These are phyloP conservation scores for Juncus effusus DNA, from an alignment of 176 grass and related monocot species.

Conservation along the genomic window DNA sequence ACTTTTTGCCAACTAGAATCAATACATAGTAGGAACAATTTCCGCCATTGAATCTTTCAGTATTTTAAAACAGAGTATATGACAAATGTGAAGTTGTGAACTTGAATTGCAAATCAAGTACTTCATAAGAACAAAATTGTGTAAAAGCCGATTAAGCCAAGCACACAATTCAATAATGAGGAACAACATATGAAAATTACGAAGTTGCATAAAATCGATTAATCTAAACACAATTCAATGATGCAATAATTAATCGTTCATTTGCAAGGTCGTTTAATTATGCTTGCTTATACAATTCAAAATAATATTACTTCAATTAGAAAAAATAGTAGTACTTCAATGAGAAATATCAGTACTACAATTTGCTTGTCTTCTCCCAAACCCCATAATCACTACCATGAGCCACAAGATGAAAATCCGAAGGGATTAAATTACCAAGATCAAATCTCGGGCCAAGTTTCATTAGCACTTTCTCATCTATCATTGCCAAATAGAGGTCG, in stretches of 20 bases:
- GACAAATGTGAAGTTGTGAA: no score
- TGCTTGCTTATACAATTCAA: constrained; percentile 2
- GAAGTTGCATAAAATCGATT: no score
- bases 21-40: no score
- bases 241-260: constrained; percentile 21
- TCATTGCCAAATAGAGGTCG: constrained; percentile 52
- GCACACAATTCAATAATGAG: no score
- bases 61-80: no score
- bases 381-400: constrained; percentile 70
- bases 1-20: no score
- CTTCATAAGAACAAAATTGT: no score
- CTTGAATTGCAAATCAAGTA: no score
- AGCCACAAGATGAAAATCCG: constrained; percentile 40
- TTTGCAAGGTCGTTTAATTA: constrained; percentile 7
- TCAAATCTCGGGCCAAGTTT: constrained; percentile 67
- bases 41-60: no score
- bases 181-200: no score
- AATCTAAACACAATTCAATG: no score
- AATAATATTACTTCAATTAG: neutral
- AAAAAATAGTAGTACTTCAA: constrained; percentile 24
- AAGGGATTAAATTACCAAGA: constrained; percentile 56
- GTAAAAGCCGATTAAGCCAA: no score
- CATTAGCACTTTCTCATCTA: constrained; percentile 55
- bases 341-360: constrained; percentile 1
- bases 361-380: constrained; percentile 55